Percentiles rank a stretch among this genome's conserved stretches.
phyloP scores from a whole-genome alignment of 2,329 filamentous ascomycete genomes.

The Fusarium veterinarium region DNA sequence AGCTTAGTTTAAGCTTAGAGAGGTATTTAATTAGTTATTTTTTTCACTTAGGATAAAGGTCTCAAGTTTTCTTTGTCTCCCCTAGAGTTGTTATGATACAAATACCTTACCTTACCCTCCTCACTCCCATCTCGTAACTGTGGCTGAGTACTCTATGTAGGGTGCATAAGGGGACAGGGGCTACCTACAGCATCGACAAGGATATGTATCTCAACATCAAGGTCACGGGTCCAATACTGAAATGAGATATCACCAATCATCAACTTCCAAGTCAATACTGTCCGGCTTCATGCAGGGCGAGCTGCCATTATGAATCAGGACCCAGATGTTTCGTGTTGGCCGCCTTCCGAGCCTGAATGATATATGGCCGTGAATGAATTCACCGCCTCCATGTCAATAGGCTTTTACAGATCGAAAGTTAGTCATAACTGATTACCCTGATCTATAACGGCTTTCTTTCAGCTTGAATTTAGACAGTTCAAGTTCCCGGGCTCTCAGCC shows the following conservation, averaged over 20 bases:
- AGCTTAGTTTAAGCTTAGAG: background rate
- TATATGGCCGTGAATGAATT: slow-evolving; percentile 9
- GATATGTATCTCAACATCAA: slow-evolving; percentile 7
- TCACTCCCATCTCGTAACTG: background rate
- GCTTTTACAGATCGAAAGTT: background rate
- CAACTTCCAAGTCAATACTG: slow-evolving; percentile 18
- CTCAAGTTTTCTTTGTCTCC: background rate
- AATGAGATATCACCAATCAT: slow-evolving; percentile 33
- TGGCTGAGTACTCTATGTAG: slow-evolving; percentile 7
- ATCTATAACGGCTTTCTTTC: background rate
- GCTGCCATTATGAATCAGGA: slow-evolving; percentile 25
- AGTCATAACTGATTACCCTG: background rate
- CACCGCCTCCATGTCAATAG: slow-evolving; percentile 15
- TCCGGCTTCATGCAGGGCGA: slow-evolving; percentile 35
- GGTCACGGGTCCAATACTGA: slow-evolving; percentile 25
- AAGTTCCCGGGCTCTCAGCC: background rate
- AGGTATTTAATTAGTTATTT: background rate
- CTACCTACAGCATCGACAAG: slow-evolving; percentile 15
- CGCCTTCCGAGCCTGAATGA: background rate
- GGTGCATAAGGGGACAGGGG: slow-evolving; percentile 17
- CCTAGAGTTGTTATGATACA: background rate
- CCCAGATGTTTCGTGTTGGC: slow-evolving; percentile 15
- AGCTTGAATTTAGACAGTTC: background rate
- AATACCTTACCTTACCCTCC: background rate
- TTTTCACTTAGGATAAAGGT: background rate